A percentile compares a stretch with the other conserved stretches of the same genome.
Conservation (phyloP, 768 basidiomycete species). For the Cytidiella melzeri region DNA sequence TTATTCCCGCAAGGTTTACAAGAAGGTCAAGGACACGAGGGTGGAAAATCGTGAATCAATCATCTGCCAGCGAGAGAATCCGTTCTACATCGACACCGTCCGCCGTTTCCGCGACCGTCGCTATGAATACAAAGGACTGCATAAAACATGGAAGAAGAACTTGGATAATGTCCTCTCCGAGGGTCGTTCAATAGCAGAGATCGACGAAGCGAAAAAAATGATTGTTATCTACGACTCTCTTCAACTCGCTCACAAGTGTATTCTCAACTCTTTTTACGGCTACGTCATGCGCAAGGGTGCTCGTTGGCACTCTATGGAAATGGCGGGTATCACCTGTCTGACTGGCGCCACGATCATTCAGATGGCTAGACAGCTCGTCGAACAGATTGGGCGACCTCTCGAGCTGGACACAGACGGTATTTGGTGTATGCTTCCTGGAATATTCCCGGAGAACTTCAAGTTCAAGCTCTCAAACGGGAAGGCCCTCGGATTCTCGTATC, state of each 20-base stretch:
- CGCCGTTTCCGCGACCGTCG: constrained; percentile 94
- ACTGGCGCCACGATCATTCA: constrained; percentile 98
- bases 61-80: constrained; percentile 96
- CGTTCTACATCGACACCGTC: constrained; percentile 99
- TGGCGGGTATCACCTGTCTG: constrained; percentile 98
- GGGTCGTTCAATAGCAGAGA: constrained; percentile 71
- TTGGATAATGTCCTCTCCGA: constrained; percentile 69
- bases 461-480: constrained; percentile 89
- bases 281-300: constrained; percentile 99
- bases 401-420: constrained; percentile 99
- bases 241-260: constrained; percentile 98
- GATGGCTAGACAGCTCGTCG: constrained; percentile 95
- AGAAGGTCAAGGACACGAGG: constrained; percentile 96
- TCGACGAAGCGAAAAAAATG: constrained; percentile 98
- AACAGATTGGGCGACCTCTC: constrained; percentile 94
- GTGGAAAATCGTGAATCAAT: constrained; percentile 91
- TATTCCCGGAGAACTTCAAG: constrained; percentile 97
- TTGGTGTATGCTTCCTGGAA: constrained; percentile 99
- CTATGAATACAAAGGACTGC: constrained; percentile 98
- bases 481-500: constrained; percentile 85
- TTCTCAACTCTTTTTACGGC: constrained; percentile 99
- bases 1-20: constrained; percentile 98
- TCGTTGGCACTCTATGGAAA: constrained; percentile 99
- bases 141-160: constrained; percentile 99
- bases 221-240: constrained; percentile 97